Evolutionary conservation across 2,329 filamentous ascomycete species (phyloP).

Genomic region (Sporothrix brasiliensis): DNA sequence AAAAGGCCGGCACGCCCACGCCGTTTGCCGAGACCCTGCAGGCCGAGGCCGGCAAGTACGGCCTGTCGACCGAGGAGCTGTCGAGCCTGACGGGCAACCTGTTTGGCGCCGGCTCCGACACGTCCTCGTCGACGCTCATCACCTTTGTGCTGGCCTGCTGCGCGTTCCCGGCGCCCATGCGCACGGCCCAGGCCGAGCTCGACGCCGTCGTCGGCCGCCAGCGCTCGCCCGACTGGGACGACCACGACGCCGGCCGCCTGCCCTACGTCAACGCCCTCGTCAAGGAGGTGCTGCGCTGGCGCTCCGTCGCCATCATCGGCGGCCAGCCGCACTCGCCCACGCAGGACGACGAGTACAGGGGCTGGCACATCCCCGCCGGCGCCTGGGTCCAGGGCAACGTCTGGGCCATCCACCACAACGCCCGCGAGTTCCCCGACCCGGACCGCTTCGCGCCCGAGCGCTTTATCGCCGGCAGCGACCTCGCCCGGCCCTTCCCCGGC

Average conservation of each 20-base stretch:
- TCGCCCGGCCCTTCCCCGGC: slow-evolving; percentile 51
- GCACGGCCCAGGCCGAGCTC: slow-evolving; percentile 56
- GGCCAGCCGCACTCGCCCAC: slow-evolving; percentile 55
- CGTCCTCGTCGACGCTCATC: slow-evolving; percentile 51
- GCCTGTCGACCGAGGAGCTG: slow-evolving; percentile 50
- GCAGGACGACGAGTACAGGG: slow-evolving; percentile 52
- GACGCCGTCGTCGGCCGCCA: slow-evolving; percentile 53
- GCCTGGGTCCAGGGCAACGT: slow-evolving; percentile 55
- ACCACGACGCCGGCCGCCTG: slow-evolving; percentile 46
- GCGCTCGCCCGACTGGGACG: slow-evolving; percentile 53
- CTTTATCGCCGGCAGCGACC: slow-evolving; percentile 46
- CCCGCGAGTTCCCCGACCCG: slow-evolving; percentile 52
- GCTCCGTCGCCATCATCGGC: slow-evolving; percentile 56
- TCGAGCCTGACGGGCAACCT: slow-evolving; percentile 53
- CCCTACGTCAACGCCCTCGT: slow-evolving; percentile 59
- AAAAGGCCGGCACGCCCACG: slow-evolving; percentile 38
- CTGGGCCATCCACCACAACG: slow-evolving; percentile 54
- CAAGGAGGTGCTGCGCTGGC: slow-evolving; percentile 61
- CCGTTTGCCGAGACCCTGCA: slow-evolving; percentile 54
- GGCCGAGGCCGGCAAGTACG: slow-evolving; percentile 51
- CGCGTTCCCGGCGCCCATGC: slow-evolving; percentile 52
- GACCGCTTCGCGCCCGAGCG: slow-evolving; percentile 50
- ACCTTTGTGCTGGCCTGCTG: slow-evolving; percentile 56
- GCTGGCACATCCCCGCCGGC: slow-evolving; percentile 54
- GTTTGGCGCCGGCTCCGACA: slow-evolving; percentile 55